Evolutionary conservation across 176 grass and related monocot genomes (phyloP).

Genomic region (Carex cristatella): DNA sequence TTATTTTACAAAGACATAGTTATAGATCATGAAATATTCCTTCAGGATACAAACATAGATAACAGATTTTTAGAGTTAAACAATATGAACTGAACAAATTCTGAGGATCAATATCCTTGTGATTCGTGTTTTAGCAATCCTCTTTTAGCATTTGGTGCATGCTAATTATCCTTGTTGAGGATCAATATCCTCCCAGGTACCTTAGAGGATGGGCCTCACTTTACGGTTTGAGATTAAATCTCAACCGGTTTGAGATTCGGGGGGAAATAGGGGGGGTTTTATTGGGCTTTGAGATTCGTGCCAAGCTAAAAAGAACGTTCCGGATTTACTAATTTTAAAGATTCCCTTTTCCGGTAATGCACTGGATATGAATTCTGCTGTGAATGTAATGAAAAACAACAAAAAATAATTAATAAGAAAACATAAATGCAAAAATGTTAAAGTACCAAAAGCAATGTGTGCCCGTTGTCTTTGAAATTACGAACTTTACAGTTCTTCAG

Average conservation of each 20-base stretch:
- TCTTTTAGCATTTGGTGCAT: background rate
- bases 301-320: too few species aligned
- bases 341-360: too few species aligned
- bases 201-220: too few species aligned
- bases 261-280: too few species aligned
- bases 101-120: too few species aligned
- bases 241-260: too few species aligned
- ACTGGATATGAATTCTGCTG: background rate
- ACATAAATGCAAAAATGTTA: slow-evolving; percentile 12
- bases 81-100: background rate
- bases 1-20: background rate
- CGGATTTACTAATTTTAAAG: too few species aligned
- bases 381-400: background rate
- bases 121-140: too few species aligned
- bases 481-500: slow-evolving; percentile 86
- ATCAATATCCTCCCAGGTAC: too few species aligned
- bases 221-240: too few species aligned
- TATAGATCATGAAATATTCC: background rate
- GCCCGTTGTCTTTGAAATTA: slow-evolving; percentile 89
- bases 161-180: slow-evolving; percentile 26
- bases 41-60: background rate
- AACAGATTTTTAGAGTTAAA: background rate
- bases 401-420: slow-evolving; percentile 24
- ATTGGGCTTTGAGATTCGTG: too few species aligned
- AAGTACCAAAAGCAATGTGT: slow-evolving; percentile 82